Evolutionary conservation across 2,329 filamentous ascomycete genomes (phyloP).

Genomic region (Calycina herbarum): DNA sequence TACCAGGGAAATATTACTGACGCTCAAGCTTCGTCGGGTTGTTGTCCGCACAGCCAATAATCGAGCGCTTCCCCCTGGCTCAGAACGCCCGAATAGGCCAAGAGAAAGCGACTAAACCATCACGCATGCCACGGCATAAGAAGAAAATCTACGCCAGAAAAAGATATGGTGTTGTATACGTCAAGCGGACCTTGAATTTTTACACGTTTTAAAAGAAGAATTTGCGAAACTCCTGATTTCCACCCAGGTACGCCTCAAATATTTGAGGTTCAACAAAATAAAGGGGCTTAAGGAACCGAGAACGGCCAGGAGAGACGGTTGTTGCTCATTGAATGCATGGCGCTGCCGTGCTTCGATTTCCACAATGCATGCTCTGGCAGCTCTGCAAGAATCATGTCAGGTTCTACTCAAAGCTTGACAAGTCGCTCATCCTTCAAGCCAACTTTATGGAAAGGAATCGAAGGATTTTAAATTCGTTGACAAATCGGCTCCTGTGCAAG

Average conservation of each 20-base stretch:
- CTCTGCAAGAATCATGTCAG: neutral
- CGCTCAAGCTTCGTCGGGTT: neutral
- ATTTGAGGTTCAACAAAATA: neutral
- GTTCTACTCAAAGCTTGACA: neutral
- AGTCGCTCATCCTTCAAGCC: too few relatives aligned
- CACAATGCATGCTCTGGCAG: neutral
- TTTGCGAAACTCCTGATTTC: neutral
- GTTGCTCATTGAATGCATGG: neutral
- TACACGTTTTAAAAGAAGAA: neutral
- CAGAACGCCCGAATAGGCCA: neutral
- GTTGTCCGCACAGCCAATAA: slow-evolving; percentile 3
- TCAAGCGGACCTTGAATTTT: neutral
- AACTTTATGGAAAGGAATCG: too few relatives aligned
- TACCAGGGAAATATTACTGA: slow-evolving; percentile 4
- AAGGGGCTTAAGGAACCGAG: slow-evolving; percentile 2
- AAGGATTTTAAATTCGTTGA: too few relatives aligned
- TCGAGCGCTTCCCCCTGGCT: slow-evolving; percentile 3
- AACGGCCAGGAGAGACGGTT: neutral
- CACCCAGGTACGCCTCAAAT: neutral
- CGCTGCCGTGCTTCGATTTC: neutral
- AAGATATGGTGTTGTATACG: neutral
- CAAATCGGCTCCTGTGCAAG: too few relatives aligned
- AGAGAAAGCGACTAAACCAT: neutral
- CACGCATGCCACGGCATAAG: neutral
- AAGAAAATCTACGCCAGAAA: neutral